These are phyloP conservation scores for Dactylellina leptospora DNA, from an alignment of 2,329 filamentous ascomycete species.

Conservation along the genomic window DNA sequence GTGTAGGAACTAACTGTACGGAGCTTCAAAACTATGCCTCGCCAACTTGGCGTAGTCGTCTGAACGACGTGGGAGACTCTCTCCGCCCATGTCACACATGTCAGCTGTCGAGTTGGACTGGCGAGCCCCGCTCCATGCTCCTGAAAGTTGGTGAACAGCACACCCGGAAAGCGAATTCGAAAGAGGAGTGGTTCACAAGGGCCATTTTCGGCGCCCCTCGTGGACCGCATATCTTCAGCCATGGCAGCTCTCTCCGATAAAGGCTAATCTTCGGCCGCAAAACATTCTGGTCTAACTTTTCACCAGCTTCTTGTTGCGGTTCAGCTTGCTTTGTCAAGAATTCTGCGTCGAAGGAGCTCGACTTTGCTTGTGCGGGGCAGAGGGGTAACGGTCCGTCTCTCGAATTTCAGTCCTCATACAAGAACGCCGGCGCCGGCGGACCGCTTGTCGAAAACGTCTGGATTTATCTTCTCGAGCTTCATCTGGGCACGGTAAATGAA, in stretches of 20 bases:
- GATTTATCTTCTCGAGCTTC: slow-evolving; percentile 3
- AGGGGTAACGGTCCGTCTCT: slow-evolving; percentile 29
- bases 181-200: slow-evolving; percentile 38
- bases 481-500: slow-evolving; percentile 33
- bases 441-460: background rate
- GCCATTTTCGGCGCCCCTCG: slow-evolving; percentile 12
- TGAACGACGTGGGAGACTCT: slow-evolving; percentile 47
- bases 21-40: background rate
- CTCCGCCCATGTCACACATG: slow-evolving; percentile 42
- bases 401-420: slow-evolving; percentile 4
- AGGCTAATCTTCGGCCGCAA: slow-evolving; percentile 35
- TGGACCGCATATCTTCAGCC: slow-evolving; percentile 30
- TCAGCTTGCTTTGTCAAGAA: slow-evolving; percentile 20
- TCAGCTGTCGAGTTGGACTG: slow-evolving; percentile 25
- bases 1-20: no score
- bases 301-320: slow-evolving; percentile 30
- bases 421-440: slow-evolving; percentile 25
- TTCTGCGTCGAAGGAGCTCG: slow-evolving; percentile 31
- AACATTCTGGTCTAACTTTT: slow-evolving; percentile 17
- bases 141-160: slow-evolving; percentile 40
- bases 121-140: slow-evolving; percentile 26
- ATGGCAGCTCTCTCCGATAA: slow-evolving; percentile 25
- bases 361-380: slow-evolving; percentile 10
- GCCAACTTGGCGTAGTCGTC: slow-evolving; percentile 20
- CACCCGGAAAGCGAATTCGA: slow-evolving; percentile 18